Evolutionary conservation across 2,329 filamentous ascomycete species (phyloP).

Genomic region (Claviceps cyperi): DNA sequence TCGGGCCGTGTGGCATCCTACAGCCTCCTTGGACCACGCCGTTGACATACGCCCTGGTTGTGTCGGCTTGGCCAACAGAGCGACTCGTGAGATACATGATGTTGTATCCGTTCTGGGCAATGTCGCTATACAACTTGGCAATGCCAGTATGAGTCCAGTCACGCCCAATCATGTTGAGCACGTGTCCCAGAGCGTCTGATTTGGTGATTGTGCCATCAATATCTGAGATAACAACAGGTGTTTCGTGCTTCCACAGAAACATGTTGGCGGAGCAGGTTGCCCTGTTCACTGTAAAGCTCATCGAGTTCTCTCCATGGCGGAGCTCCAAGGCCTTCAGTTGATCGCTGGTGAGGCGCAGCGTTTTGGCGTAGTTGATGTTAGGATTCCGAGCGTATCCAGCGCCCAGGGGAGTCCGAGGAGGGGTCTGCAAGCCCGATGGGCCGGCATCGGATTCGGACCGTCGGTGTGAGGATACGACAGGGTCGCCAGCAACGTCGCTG

Average conservation of each 20-base stretch:
- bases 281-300: slow-evolving; percentile 93
- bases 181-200: slow-evolving; percentile 85
- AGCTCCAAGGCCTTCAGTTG: slow-evolving; percentile 78
- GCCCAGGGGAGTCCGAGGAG: slow-evolving; percentile 55
- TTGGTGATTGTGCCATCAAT: slow-evolving; percentile 99
- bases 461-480: slow-evolving; percentile 34
- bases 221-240: slow-evolving; percentile 92
- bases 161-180: slow-evolving; percentile 89
- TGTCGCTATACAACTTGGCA: slow-evolving; percentile 93
- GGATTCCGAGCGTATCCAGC: slow-evolving; percentile 51
- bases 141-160: slow-evolving; percentile 98
- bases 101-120: slow-evolving; percentile 90
- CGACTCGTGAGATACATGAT: slow-evolving; percentile 95
- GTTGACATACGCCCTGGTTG: slow-evolving; percentile 74
- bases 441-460: slow-evolving; percentile 54
- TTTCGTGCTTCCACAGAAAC: slow-evolving; percentile 85
- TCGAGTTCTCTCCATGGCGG: slow-evolving; percentile 73
- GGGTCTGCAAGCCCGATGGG: slow-evolving; percentile 41
- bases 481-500: slow-evolving; percentile 41
- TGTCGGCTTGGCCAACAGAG: slow-evolving; percentile 86
- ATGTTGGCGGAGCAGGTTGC: slow-evolving; percentile 86
- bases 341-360: slow-evolving; percentile 83
- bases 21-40: slow-evolving; percentile 82
- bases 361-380: slow-evolving; percentile 89
- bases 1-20: slow-evolving; percentile 74